Evolutionary conservation across 2,329 filamentous ascomycete species (phyloP), one percentile per base, ranked within the genome.

Genomic region (Sporothrix globosa): DNA sequence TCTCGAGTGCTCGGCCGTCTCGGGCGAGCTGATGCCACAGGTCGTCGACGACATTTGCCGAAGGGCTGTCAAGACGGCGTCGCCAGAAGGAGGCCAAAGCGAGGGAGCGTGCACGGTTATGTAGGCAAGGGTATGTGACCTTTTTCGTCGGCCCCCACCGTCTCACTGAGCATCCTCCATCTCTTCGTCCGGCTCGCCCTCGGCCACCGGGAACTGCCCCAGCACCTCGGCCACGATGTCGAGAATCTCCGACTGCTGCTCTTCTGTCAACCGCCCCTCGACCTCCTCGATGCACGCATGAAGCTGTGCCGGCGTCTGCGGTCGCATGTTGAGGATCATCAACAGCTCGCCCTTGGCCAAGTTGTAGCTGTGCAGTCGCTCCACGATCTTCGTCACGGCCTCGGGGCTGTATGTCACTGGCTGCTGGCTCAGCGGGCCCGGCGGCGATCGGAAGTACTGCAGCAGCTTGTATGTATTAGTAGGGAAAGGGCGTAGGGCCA

Each of bases 271-370:
- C 9, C 90, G 84, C 48, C 83, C 82, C 70, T 86, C 83, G 81
- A 90, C 86, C 73, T 91, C 88, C 78, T 92, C 88, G 46, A 92
- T 82, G 66, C 90, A 82, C 19, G 86, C 86, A 75, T 89, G 89
- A 74, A 92, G 81, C 60, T 85, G 83, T 4, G 85, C 84, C 41
- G 84, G 81, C 39, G 83, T 86, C 27, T 83, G 82, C 0, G 90
- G 90, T 13, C 89, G 84, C 56, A 90, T 80, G 76, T 92, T 91
- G 74, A 91, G 77, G 63, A 91, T 85, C 86, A 90, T 90, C 76
- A 91, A 81, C 69, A 90, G 80, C 78, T 91, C 90, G 69, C 87
- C 87, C 81, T 91, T 91, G 79, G 87, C 86, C 69, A 91, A 83
- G 60, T 87, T 83, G 77, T 85, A 90, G 0, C 81, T 82, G 13